Base-by-base conservation (phyloP, 2,329 filamentous ascomycete genomes). In the Onygenales sp. region DNA sequence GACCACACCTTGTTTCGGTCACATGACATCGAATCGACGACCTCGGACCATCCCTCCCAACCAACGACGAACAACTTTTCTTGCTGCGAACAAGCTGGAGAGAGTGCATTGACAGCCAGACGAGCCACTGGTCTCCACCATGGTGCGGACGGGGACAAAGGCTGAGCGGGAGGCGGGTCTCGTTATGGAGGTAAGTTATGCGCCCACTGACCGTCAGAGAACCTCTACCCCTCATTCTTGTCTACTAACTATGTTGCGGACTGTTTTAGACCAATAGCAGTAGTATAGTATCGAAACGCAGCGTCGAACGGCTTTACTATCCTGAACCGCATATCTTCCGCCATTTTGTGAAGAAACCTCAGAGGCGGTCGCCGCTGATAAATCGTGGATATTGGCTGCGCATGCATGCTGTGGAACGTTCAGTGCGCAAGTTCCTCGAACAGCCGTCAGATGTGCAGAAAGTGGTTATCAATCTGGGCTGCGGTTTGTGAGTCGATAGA, bases 221-320 rank as follows among this genome's bases (percentile, higher is more conserved):
- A 17, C 48, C 27, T 63, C 65, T 60, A 61, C 59, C 6, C 58
- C 63, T 34, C 32, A 27, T 21, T 52, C 21, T 46, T 39, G 32
- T 31, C 34, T n/a, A 5, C 34, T n/a, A 5, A 31, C 32, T 3
- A 42, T 42, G 8, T 13, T 7, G 4, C n/a, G 21, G 4, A 17
- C 9, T 27, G 14, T 57, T 44, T 49, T 62, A 87, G 81, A 96
- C 90, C 54, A 95, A 95, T 67, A 91, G 84, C 66, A 92, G 87
- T 70, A 94, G 88, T 64, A 95, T 95, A 60, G 85, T 91, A 13
- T 95, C 90, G 11, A 96, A 96, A 67, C 78, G 90, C 60, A 93
- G 89, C 62, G 91, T 96, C n/a, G 90, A 95, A 65, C 85, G 85
- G 61, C 75, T 95, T 11, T 96, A 96, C 68, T 85, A 87, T 64